Evolutionary conservation across 1,284 basidiomycete species (phyloP).

Genomic region (Ustilago esculenta): DNA sequence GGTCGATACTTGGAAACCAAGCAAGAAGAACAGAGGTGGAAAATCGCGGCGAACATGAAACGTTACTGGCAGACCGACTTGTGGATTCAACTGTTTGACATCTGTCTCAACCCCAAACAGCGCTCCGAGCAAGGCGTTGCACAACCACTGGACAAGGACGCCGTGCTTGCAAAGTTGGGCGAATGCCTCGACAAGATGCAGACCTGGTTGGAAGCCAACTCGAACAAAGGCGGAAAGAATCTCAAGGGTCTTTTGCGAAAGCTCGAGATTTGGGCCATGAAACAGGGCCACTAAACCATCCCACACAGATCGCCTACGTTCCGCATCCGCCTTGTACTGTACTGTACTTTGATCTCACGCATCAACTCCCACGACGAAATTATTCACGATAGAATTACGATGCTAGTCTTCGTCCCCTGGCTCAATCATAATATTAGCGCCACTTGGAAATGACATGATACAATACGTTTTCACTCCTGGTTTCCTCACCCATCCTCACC

Average conservation of each 20-base stretch:
- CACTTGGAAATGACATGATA: too few relatives aligned
- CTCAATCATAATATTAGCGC: too few relatives aligned
- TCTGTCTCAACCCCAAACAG: slow-evolving; percentile 78
- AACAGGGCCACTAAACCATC: slow-evolving; percentile 29
- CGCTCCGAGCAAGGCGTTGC: not conserved
- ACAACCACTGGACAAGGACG: slow-evolving; percentile 76
- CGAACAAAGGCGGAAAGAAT: slow-evolving; percentile 77
- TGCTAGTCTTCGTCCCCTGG: too few relatives aligned
- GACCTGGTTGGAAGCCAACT: slow-evolving; percentile 76
- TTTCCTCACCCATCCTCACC: too few relatives aligned
- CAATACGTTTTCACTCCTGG: too few relatives aligned
- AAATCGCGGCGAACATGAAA: slow-evolving; percentile 77
- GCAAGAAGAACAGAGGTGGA: slow-evolving; percentile 10
- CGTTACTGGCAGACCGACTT: slow-evolving; percentile 93
- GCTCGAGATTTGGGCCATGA: slow-evolving; percentile 63
- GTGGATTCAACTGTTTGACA: slow-evolving; percentile 85
- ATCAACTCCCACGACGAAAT: too few relatives aligned
- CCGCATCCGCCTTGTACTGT: too few relatives aligned
- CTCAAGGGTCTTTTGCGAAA: slow-evolving; percentile 63
- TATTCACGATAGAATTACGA: too few relatives aligned
- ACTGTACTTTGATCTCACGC: too few relatives aligned
- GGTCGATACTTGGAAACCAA: slow-evolving; percentile 79
- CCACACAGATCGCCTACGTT: too few relatives aligned
- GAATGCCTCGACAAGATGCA: slow-evolving; percentile 83
- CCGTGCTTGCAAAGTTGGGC: slow-evolving; percentile 69